Conservation (phyloP, 2,329 filamentous ascomycete genomes). For the Penicillium vulpinum region DNA sequence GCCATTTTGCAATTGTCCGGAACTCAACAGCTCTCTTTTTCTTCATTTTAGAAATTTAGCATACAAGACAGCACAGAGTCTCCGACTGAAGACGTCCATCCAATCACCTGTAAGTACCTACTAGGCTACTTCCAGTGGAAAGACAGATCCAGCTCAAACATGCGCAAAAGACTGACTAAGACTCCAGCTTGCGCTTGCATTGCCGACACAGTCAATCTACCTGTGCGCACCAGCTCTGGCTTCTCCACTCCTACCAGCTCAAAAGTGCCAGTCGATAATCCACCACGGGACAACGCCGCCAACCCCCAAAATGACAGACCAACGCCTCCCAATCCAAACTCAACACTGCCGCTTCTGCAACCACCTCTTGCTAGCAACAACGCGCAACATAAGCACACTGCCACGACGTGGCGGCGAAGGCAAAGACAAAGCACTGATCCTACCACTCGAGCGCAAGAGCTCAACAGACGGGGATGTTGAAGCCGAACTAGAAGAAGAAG, state of each 20-base stretch:
- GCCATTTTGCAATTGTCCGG: background rate
- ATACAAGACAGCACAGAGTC: background rate
- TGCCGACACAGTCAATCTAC: background rate
- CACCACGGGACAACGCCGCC: too few relatives aligned
- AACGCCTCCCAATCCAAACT: conserved; percentile 45
- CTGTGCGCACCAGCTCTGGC: background rate
- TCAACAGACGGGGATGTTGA: conserved; percentile 20
- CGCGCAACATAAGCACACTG: conserved; percentile 53
- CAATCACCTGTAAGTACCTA: background rate
- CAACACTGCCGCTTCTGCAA: conserved; percentile 66
- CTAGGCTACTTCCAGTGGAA: background rate
- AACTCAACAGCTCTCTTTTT: conserved; percentile 5
- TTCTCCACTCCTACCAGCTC: background rate
- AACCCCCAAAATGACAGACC: conserved; percentile 2
- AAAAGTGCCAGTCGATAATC: background rate
- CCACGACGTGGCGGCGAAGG: conserved; percentile 53
- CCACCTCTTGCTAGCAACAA: conserved; percentile 63
- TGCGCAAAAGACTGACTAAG: background rate
- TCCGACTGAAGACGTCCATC: background rate
- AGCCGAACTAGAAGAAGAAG: conserved; percentile 20
- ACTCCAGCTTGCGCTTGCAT: background rate
- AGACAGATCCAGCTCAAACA: background rate
- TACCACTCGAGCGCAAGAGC: conserved; percentile 46
- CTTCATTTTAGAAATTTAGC: background rate
- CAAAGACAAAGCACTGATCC: conserved; percentile 58